These are phyloP conservation scores for Bryoglossum gracile DNA, from an alignment of 495 filamentous ascomycete genomes.

Conservation along the genomic window DNA sequence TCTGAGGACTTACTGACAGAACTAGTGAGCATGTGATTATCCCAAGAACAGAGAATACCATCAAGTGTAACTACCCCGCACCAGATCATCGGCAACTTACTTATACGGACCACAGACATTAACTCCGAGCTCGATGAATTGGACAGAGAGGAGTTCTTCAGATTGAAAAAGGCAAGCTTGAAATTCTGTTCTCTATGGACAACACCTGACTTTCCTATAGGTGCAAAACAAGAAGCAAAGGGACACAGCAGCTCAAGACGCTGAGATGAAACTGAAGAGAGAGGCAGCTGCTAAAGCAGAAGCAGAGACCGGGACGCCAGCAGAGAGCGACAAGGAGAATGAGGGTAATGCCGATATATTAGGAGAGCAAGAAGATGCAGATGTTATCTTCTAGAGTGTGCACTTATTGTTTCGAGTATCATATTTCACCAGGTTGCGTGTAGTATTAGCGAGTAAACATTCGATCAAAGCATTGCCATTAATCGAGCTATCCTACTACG, in stretches of 20 bases:
- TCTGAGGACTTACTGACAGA: conserved; percentile 17
- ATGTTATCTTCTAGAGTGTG: conserved; percentile 78
- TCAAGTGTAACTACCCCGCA: conserved; percentile 62
- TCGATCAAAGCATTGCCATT: conserved; percentile 6
- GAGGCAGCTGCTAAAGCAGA: conserved; percentile 36
- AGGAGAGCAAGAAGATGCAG: conserved; percentile 80
- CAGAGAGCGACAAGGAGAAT: conserved; percentile 35
- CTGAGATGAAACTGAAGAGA: conserved; percentile 58
- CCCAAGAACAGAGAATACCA: conserved; percentile 95
- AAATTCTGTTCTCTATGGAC: neutral
- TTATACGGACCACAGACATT: conserved; percentile 57
- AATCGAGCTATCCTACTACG: no score
- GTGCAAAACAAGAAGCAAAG: conserved; percentile 89
- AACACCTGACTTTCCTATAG: conserved; percentile 16
- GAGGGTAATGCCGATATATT: conserved; percentile 51
- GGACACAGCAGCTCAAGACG: conserved; percentile 66
- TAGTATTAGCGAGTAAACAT: conserved; percentile 22
- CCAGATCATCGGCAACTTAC: neutral
- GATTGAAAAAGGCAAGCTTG: conserved; percentile 75
- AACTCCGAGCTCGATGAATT: conserved; percentile 98
- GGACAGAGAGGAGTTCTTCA: conserved; percentile 97
- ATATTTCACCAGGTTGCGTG: conserved; percentile 13
- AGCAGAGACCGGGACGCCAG: no score
- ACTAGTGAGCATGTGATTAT: conserved; percentile 90
- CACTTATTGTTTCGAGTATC: neutral